phyloP scores from a whole-genome alignment of 371 early-diverging fungal genomes.

The Rhizopus stolonifer region DNA sequence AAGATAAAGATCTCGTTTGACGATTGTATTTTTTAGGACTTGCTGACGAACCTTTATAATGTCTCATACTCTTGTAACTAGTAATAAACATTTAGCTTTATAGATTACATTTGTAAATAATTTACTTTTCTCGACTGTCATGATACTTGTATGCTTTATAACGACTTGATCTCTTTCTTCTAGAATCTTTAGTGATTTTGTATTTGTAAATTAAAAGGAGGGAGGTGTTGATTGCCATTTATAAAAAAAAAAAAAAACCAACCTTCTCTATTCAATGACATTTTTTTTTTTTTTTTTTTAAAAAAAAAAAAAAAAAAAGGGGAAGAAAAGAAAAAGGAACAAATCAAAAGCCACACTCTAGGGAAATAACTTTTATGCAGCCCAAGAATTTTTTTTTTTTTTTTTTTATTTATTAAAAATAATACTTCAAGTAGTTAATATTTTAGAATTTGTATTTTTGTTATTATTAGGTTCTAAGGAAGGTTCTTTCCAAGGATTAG shows the following conservation, averaged over 20 bases:
- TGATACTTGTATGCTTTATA: conserved; percentile 11
- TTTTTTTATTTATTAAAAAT: not conserved
- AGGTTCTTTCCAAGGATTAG: not conserved
- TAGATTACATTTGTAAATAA: not conserved
- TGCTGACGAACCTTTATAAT: conserved; percentile 2
- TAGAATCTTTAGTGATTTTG: conserved; percentile 7
- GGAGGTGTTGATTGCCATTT: not conserved
- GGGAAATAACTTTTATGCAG: not conserved
- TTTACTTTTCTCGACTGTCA: conserved; percentile 7
- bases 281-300: conserved; percentile 1
- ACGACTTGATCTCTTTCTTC: conserved; percentile 14
- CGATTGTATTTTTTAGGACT: conserved; percentile 11
- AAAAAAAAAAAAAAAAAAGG: not conserved
- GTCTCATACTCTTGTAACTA: not conserved
- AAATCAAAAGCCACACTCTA: not conserved
- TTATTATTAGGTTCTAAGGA: not conserved
- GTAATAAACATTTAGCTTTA: too few relatives aligned
- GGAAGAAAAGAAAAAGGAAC: not conserved
- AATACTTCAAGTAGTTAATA: not conserved
- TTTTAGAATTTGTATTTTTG: not conserved
- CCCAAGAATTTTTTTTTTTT: not conserved
- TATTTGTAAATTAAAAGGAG: not conserved
- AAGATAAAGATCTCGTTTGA: conserved; percentile 17
- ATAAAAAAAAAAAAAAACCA: not conserved
- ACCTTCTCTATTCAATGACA: conserved; percentile 27